Percentiles rank a stretch among this genome's conserved stretches.
These are phyloP conservation scores for Neurospora tetraspora DNA, from an alignment of 495 filamentous ascomycete species.

Conservation along the genomic window DNA sequence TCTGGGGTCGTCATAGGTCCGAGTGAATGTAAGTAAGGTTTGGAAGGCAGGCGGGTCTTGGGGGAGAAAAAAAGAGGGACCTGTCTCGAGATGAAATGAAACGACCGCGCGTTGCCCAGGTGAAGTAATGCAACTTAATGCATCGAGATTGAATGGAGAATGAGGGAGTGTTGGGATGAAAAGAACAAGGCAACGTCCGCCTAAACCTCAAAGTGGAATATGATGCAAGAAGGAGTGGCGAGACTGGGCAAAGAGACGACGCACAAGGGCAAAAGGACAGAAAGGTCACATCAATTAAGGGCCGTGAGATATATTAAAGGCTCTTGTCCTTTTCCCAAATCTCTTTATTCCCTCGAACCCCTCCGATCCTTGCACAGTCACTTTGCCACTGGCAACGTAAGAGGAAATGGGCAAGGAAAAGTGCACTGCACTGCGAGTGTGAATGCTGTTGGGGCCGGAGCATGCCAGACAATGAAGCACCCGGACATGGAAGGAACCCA, in stretches of 20 bases:
- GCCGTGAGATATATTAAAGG: slow-evolving; percentile 13
- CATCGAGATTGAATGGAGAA: not conserved
- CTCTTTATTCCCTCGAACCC: slow-evolving; percentile 14
- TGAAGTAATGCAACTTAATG: not conserved
- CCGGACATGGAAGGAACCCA: slow-evolving; percentile 25
- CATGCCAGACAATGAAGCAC: slow-evolving; percentile 19
- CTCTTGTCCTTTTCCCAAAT: not conserved
- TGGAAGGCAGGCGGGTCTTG: not conserved
- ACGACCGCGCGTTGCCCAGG: not conserved
- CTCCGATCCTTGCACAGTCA: not conserved
- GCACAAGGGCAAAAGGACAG: not conserved
- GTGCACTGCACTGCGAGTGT: not conserved
- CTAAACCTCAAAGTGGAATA: not conserved
- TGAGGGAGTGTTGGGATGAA: not conserved
- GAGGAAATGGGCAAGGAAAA: not conserved
- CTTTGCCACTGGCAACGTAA: not conserved
- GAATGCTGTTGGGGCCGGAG: not conserved
- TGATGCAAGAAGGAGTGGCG: slow-evolving; percentile 9
- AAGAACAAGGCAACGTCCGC: not conserved
- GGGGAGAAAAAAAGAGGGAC: not conserved
- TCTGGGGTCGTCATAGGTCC: not conserved
- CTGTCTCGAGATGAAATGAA: not conserved
- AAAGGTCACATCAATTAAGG: slow-evolving; percentile 21
- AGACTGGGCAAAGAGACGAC: slow-evolving; percentile 15
- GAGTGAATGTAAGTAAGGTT: not conserved